Conservation (phyloP, 768 basidiomycete species). For the Naematelia aurantialba region DNA sequence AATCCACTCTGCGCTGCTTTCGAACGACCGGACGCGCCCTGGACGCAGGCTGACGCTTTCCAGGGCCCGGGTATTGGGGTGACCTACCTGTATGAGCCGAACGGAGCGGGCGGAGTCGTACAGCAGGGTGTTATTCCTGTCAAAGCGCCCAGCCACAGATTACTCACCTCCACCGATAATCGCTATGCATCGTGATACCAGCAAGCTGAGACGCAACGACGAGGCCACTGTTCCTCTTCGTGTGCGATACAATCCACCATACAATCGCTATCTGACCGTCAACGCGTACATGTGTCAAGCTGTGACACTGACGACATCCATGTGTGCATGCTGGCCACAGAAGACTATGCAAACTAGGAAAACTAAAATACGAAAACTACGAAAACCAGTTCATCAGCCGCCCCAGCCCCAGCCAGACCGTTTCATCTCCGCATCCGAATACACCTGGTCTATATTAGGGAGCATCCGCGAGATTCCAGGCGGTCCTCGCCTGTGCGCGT, state of each 20-base stretch:
- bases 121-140: constrained; percentile 28
- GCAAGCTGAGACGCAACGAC: too few species aligned
- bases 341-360: background rate
- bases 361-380: too few species aligned
- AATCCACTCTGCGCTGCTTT: too few species aligned
- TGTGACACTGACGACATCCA: background rate
- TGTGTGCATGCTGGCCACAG: background rate
- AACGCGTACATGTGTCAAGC: background rate
- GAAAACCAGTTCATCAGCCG: background rate
- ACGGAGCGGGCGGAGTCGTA: constrained; percentile 15
- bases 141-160: constrained; percentile 33
- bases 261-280: too few species aligned
- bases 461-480: background rate
- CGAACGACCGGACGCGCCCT: background rate
- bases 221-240: too few species aligned
- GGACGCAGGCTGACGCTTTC: constrained; percentile 3
- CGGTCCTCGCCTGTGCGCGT: background rate
- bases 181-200: constrained; percentile 41
- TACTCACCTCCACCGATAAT: constrained; percentile 32
- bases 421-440: background rate
- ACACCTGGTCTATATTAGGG: background rate
- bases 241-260: too few species aligned
- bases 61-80: constrained; percentile 43
- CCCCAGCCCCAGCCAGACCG: background rate
- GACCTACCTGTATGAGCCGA: constrained; percentile 42